A percentile compares a stretch with the other conserved stretches of the same genome.
phyloP scores from a whole-genome alignment of 768 basidiomycete species.

The Naematelia aurantialba region DNA sequence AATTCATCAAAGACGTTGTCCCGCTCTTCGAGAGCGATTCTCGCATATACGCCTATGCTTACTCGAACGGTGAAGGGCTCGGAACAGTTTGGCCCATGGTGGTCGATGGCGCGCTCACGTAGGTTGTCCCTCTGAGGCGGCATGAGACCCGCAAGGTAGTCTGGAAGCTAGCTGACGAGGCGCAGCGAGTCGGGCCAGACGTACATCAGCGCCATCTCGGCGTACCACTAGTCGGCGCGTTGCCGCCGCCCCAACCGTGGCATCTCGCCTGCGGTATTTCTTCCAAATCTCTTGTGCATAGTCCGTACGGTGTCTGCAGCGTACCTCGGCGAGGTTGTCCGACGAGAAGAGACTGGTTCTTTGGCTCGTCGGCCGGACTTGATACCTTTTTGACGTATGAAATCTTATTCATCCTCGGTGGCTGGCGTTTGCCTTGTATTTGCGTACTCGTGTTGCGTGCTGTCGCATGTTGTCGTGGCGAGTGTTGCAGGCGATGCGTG shows the following conservation, averaged over 20 bases:
- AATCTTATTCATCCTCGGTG: not conserved
- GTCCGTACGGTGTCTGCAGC: not conserved
- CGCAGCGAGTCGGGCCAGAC: conserved; percentile 39
- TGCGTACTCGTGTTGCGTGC: not conserved
- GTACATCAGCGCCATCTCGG: conserved; percentile 39
- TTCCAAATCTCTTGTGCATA: not conserved
- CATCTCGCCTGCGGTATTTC: not conserved
- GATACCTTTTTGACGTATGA: too few relatives aligned
- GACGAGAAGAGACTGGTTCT: not conserved
- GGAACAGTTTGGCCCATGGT: conserved; percentile 47
- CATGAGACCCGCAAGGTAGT: too few relatives aligned
- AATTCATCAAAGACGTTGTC: conserved; percentile 49
- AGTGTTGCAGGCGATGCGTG: too few relatives aligned
- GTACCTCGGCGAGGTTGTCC: not conserved
- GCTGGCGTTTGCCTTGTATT: not conserved
- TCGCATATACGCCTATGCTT: conserved; percentile 47
- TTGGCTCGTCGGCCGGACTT: not conserved
- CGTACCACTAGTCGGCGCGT: not conserved
- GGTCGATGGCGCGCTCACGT: conserved; percentile 38
- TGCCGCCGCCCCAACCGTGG: too few relatives aligned
- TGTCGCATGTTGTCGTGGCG: too few relatives aligned
- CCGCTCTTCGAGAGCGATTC: conserved; percentile 44
- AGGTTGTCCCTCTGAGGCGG: conserved; percentile 10
- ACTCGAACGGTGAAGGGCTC: conserved; percentile 46
- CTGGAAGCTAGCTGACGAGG: conserved; percentile 6